phyloP scores from a whole-genome alignment of 2,329 filamentous ascomycete species.

The Boeremia exigua region DNA sequence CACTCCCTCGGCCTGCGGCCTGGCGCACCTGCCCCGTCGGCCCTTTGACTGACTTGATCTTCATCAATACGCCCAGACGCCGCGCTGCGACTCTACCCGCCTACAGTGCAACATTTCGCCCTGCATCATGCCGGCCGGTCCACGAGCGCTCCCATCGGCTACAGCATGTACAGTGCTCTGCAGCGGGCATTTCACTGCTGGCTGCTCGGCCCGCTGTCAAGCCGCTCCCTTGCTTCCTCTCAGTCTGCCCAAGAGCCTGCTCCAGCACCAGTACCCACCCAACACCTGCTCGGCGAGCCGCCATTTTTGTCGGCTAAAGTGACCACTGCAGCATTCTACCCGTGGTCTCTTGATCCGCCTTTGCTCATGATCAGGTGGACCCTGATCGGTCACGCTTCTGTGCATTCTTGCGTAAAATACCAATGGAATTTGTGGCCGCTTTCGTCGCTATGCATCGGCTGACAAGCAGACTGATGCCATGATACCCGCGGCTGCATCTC shows the following conservation, averaged over 20 bases:
- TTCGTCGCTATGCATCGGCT: slow-evolving; percentile 19
- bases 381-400: slow-evolving; percentile 27
- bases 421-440: slow-evolving; percentile 17
- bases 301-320: slow-evolving; percentile 26
- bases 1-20: background rate
- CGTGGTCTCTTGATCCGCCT: slow-evolving; percentile 13
- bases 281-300: slow-evolving; percentile 7
- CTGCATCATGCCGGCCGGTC: slow-evolving; percentile 8
- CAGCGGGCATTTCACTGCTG: slow-evolving; percentile 14
- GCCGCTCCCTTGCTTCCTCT: slow-evolving; percentile 4
- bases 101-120: background rate
- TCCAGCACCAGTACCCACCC: background rate
- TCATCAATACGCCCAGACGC: slow-evolving; percentile 11
- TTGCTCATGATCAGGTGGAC: slow-evolving; percentile 15
- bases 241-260: background rate
- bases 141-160: slow-evolving; percentile 1
- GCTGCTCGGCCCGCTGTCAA: slow-evolving; percentile 29
- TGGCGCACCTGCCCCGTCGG: slow-evolving; percentile 1
- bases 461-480: slow-evolving; percentile 15
- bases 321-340: slow-evolving; percentile 20
- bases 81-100: slow-evolving; percentile 5
- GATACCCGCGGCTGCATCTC: slow-evolving; percentile 26
- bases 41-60: slow-evolving; percentile 14
- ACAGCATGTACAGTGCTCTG: slow-evolving; percentile 5
- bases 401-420: slow-evolving; percentile 38